Conservation (phyloP, 2,329 filamentous ascomycete species). For the Chaetomium globosum region DNA sequence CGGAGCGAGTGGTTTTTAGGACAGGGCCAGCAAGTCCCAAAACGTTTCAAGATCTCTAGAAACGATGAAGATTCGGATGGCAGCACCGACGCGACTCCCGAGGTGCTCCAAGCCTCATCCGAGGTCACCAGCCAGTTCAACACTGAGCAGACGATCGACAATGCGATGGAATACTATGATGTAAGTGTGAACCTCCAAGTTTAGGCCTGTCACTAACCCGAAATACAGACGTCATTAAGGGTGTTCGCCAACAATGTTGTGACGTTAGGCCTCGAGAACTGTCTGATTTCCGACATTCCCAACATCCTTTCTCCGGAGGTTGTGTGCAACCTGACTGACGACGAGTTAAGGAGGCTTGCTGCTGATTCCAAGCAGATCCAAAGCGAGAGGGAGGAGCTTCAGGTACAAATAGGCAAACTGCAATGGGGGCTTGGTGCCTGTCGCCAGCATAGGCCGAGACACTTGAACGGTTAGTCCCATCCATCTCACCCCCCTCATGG, state of each 20-base stretch:
- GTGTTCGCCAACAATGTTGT: background rate
- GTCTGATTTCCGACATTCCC: background rate
- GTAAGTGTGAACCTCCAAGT: background rate
- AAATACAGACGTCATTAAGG: background rate
- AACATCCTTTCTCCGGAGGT: background rate
- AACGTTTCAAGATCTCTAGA: too few species aligned
- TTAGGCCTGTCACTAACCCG: background rate
- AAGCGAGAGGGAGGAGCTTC: background rate
- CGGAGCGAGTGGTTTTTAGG: too few species aligned
- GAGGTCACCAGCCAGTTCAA: background rate
- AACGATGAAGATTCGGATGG: too few species aligned
- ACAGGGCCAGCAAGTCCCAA: too few species aligned
- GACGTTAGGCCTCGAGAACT: background rate
- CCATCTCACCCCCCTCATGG: too few species aligned
- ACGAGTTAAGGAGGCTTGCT: background rate
- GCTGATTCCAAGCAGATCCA: background rate
- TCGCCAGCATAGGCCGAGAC: background rate
- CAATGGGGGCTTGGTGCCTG: background rate
- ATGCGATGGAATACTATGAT: background rate
- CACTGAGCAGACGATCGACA: background rate
- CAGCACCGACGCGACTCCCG: too few species aligned
- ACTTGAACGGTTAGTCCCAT: background rate
- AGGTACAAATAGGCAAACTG: background rate
- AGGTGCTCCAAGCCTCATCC: too few species aligned
- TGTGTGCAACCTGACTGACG: background rate